phyloP scores from a whole-genome alignment of 345 rosid genomes.

The Eucalyptus erythrocorys region DNA sequence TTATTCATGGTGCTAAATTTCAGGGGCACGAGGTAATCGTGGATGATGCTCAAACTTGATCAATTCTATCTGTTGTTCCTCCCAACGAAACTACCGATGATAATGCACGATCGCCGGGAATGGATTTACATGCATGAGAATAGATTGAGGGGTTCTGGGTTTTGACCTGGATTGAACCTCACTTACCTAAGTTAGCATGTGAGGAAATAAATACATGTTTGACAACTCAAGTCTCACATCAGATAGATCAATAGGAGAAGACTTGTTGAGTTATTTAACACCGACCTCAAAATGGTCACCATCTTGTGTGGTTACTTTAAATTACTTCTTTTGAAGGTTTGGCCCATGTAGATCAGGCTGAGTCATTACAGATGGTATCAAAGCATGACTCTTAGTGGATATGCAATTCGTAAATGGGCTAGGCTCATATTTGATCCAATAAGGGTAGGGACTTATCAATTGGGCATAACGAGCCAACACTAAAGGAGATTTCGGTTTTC shows the following conservation, averaged over 20 bases:
- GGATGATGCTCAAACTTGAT: not conserved
- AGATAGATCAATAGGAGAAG: not conserved
- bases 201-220: not conserved
- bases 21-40: not conserved
- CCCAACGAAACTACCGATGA: not conserved
- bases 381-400: not conserved
- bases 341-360: rapidly evolving
- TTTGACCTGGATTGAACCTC: not conserved
- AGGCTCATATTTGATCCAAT: not conserved
- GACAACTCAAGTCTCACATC: not conserved
- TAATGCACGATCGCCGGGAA: not conserved
- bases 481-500: too few relatives aligned
- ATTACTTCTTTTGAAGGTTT: too few relatives aligned
- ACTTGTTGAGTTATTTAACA: not conserved
- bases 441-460: not conserved
- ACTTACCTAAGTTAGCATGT: not conserved
- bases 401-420: rapidly evolving
- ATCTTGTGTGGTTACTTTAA: not conserved
- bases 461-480: not conserved
- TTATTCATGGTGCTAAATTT: not conserved
- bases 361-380: not conserved
- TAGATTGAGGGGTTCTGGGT: not conserved
- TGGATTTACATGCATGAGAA: not conserved
- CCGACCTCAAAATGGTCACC: not conserved
- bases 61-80: not conserved